Conservation (phyloP, 192 early-diverging fungal species). For the Diversispora epigaea region DNA sequence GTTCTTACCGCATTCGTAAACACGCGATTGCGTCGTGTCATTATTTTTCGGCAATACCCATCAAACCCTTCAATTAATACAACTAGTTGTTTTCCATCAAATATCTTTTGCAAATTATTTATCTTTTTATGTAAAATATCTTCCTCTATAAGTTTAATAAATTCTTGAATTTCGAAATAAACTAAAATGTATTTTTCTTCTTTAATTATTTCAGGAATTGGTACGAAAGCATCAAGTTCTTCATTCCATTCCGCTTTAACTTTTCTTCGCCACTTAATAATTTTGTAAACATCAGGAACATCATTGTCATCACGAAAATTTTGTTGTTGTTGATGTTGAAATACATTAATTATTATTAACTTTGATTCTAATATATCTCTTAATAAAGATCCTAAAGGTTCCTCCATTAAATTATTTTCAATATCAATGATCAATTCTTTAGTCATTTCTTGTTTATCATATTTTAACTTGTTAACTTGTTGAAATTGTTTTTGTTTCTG, state of each 20-base stretch:
- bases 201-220: slow-evolving; percentile 29
- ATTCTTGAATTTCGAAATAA: slow-evolving; percentile 24
- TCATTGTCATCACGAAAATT: too few species aligned
- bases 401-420: slow-evolving; percentile 28
- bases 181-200: slow-evolving; percentile 33
- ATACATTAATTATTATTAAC: neutral
- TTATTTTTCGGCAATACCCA: slow-evolving; percentile 37
- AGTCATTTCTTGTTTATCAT: slow-evolving; percentile 26
- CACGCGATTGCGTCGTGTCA: slow-evolving; percentile 15
- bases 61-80: slow-evolving; percentile 45
- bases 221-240: slow-evolving; percentile 35
- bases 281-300: slow-evolving; percentile 18
- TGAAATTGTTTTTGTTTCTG: slow-evolving; percentile 25
- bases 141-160: slow-evolving; percentile 29
- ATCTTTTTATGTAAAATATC: slow-evolving; percentile 20
- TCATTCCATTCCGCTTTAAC: slow-evolving; percentile 36
- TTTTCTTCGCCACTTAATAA: slow-evolving; percentile 40
- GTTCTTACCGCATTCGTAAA: slow-evolving; percentile 37
- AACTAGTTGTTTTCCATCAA: slow-evolving; percentile 31
- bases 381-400: slow-evolving; percentile 34
- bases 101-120: slow-evolving; percentile 5
- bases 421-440: slow-evolving; percentile 44
- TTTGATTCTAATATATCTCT: slow-evolving; percentile 18
- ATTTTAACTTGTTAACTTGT: slow-evolving; percentile 38
- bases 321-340: neutral